A percentile compares a stretch with the other conserved stretches of the same genome.
Conservation (phyloP, 75 land plant species). For the Pinus tabuliformis region DNA sequence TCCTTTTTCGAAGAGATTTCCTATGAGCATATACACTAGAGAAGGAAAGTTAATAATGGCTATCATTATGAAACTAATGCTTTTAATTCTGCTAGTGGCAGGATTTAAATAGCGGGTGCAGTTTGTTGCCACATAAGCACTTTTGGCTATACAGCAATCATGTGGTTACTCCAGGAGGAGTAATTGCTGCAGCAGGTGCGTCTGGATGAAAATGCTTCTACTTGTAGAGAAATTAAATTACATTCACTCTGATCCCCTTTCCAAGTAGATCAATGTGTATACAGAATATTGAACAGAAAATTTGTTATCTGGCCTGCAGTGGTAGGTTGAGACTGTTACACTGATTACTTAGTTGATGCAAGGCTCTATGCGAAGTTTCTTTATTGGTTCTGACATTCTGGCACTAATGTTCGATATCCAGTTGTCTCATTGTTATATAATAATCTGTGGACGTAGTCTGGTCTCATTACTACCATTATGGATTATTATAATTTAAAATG, state of each 20-base stretch:
- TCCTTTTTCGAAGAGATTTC: too few species aligned
- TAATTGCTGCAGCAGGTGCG: slow-evolving; percentile 73
- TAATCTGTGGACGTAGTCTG: background rate
- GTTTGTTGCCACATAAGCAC: slow-evolving; percentile 58
- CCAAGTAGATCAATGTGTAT: background rate
- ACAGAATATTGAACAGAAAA: background rate
- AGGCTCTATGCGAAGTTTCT: background rate
- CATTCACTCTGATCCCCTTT: background rate
- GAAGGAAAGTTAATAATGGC: too few species aligned
- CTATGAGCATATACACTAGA: too few species aligned
- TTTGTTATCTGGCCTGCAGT: background rate
- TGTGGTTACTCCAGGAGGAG: slow-evolving; percentile 73
- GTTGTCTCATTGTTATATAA: background rate
- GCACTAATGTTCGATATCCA: background rate
- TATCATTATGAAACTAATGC: too few species aligned
- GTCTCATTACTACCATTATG: background rate
- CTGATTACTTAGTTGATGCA: too few species aligned
- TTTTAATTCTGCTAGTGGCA: too few species aligned
- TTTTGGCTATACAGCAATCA: slow-evolving; percentile 87
- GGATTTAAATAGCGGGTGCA: slow-evolving; percentile 32
- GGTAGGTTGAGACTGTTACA: background rate
- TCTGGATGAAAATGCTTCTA: background rate
- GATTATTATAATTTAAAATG: background rate
- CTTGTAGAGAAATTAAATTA: background rate
- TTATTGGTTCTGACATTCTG: background rate